These are phyloP conservation scores for Kokia cookei DNA, from an alignment of 441 rosid genomes.

Conservation along the genomic window DNA sequence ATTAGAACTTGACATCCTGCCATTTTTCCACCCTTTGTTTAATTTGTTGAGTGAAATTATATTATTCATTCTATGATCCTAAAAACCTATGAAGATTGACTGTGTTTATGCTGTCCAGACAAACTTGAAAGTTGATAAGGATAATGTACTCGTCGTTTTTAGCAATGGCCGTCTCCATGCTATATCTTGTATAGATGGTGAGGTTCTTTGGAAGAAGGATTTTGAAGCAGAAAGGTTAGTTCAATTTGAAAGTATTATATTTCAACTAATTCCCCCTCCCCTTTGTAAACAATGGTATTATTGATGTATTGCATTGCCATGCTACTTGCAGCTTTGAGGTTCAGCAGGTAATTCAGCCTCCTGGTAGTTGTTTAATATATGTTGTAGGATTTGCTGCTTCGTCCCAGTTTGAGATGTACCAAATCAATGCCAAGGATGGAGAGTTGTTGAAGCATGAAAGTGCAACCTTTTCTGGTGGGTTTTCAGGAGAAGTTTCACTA, in stretches of 20 bases:
- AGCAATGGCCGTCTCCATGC: slow-evolving; percentile 77
- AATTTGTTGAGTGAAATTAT: neutral
- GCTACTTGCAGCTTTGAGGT: slow-evolving; percentile 62
- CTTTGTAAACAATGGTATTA: slow-evolving; percentile 4
- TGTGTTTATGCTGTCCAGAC: slow-evolving; percentile 36
- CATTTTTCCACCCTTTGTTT: neutral
- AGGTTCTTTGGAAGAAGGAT: slow-evolving; percentile 84
- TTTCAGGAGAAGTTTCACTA: slow-evolving; percentile 51
- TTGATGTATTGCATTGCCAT: slow-evolving; percentile 19
- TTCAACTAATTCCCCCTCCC: neutral
- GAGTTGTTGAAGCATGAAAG: slow-evolving; percentile 62
- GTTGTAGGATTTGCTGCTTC: slow-evolving; percentile 68
- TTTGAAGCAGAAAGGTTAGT: slow-evolving; percentile 73
- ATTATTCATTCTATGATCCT: neutral
- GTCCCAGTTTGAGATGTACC: slow-evolving; percentile 58
- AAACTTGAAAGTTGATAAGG: slow-evolving; percentile 65
- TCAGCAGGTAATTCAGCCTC: slow-evolving; percentile 63
- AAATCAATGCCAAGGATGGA: slow-evolving; percentile 72
- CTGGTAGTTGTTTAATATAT: slow-evolving; percentile 44
- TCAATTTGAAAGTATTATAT: slow-evolving; percentile 9
- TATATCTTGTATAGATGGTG: slow-evolving; percentile 84
- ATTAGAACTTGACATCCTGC: neutral
- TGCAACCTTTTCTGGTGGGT: slow-evolving; percentile 58
- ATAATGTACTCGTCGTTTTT: slow-evolving; percentile 53
- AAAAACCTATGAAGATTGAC: slow-evolving; percentile 6